Evolutionary conservation across 2,329 filamentous ascomycete genomes (phyloP).

Genomic region (Calcarisporium arbuscula): DNA sequence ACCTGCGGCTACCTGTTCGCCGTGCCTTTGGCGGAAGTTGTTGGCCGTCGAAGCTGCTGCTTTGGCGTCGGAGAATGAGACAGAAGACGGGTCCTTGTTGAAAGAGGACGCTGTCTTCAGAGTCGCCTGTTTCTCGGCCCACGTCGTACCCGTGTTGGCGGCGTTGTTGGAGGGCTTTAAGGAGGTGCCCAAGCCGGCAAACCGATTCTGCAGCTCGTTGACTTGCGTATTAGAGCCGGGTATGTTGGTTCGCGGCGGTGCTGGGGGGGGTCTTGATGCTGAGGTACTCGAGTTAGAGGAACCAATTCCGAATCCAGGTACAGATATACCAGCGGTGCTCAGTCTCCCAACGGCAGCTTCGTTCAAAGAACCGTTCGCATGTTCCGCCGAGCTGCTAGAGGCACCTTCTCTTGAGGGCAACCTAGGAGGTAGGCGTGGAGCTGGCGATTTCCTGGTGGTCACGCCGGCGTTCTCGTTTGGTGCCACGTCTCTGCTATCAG

Average conservation of each 20-base stretch:
- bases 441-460: constrained; percentile 14
- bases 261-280: constrained; percentile 20
- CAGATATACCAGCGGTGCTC: constrained; percentile 67
- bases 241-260: constrained; percentile 16
- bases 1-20: constrained; percentile 59
- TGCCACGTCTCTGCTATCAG: constrained; percentile 24
- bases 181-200: constrained; percentile 45
- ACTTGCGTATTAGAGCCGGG: constrained; percentile 36
- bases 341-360: constrained; percentile 59
- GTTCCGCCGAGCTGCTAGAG: too few species aligned
- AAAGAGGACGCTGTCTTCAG: constrained; percentile 54
- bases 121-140: constrained; percentile 59
- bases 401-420: constrained; percentile 12
- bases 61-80: constrained; percentile 52
- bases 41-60: constrained; percentile 55
- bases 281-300: constrained; percentile 22
- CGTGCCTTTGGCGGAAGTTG: constrained; percentile 65
- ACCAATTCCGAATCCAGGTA: constrained; percentile 72
- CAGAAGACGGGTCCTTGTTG: constrained; percentile 54
- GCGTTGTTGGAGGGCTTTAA: constrained; percentile 15
- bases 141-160: constrained; percentile 47
- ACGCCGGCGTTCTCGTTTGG: constrained; percentile 22
- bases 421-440: constrained; percentile 54
- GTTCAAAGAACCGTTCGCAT: constrained; percentile 38
- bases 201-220: constrained; percentile 62